Evolutionary conservation across 106 monocot genomes (phyloP).

Genomic region (Platanthera zijinensis): DNA sequence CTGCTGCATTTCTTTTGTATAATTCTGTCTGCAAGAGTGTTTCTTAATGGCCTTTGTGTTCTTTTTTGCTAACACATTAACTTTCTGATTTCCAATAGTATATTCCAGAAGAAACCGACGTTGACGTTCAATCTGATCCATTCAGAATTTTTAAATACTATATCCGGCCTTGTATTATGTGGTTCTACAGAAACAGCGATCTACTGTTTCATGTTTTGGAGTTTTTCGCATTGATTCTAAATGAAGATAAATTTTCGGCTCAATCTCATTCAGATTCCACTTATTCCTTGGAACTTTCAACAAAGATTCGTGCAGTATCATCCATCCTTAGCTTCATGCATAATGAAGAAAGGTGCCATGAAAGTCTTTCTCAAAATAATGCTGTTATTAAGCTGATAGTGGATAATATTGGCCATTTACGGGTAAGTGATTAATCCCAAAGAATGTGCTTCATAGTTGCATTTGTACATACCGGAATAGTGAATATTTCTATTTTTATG

Average conservation of each 20-base stretch:
- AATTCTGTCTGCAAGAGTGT: background rate
- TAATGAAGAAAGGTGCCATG: slow-evolving; percentile 27
- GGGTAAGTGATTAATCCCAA: slow-evolving; percentile 24
- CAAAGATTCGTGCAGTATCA: slow-evolving; percentile 21
- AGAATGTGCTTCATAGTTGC: background rate
- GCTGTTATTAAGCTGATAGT: slow-evolving; percentile 23
- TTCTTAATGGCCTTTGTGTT: background rate
- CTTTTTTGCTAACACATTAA: background rate
- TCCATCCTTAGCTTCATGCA: slow-evolving; percentile 37
- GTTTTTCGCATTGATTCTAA: slow-evolving; percentile 25
- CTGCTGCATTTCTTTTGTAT: background rate
- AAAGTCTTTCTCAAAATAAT: slow-evolving; percentile 27
- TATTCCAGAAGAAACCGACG: slow-evolving; percentile 20
- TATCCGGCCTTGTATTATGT: slow-evolving; percentile 41
- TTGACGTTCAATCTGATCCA: slow-evolving; percentile 14
- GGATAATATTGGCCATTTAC: slow-evolving; percentile 24
- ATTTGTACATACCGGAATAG: background rate
- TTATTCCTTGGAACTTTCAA: slow-evolving; percentile 12
- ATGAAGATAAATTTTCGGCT: slow-evolving; percentile 11
- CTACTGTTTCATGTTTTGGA: slow-evolving; percentile 35
- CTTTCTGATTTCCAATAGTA: slow-evolving; percentile 17
- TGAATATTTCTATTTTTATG: background rate
- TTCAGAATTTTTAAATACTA: slow-evolving; percentile 29
- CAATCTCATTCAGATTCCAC: slow-evolving; percentile 6
- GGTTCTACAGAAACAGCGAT: slow-evolving; percentile 31